Conservation (phyloP, 169 alveolate species). For the Plasmodium malariae region DNA sequence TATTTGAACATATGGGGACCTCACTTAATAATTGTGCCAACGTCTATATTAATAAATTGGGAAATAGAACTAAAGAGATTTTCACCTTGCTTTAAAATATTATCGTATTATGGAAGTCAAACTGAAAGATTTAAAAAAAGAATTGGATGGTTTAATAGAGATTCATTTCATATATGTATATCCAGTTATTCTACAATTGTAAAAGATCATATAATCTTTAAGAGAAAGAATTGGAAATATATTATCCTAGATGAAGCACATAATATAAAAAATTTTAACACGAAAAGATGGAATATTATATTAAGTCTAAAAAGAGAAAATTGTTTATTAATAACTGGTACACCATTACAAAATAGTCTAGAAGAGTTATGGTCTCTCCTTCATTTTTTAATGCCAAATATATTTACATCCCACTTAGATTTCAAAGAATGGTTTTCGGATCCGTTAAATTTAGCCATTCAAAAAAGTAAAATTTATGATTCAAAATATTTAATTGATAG, state of each 20-base stretch:
- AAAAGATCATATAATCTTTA: slow-evolving; percentile 95
- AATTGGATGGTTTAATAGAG: slow-evolving; percentile 95
- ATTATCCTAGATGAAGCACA: slow-evolving; percentile 99
- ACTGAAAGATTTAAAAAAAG: slow-evolving; percentile 88
- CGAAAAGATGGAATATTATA: slow-evolving; percentile 98
- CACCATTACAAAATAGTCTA: slow-evolving; percentile 99
- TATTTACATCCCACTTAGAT: slow-evolving; percentile 95
- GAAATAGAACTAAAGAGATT: slow-evolving; percentile 98
- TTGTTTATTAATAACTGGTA: slow-evolving; percentile 98
- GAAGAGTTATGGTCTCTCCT: slow-evolving; percentile 99
- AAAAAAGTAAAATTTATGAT: slow-evolving; percentile 81
- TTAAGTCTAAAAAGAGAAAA: slow-evolving; percentile 96
- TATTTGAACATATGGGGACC: slow-evolving; percentile 98
- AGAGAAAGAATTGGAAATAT: slow-evolving; percentile 97
- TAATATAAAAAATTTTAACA: slow-evolving; percentile 97
- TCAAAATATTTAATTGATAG: slow-evolving; percentile 86
- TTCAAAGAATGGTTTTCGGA: slow-evolving; percentile 97
- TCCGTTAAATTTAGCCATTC: slow-evolving; percentile 95
- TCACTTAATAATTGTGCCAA: slow-evolving; percentile 99
- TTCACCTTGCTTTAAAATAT: slow-evolving; percentile 97
- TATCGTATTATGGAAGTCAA: slow-evolving; percentile 96
- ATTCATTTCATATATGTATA: slow-evolving; percentile 97
- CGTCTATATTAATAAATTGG: slow-evolving; percentile 98
- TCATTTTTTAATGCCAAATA: slow-evolving; percentile 98
- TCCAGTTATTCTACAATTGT: slow-evolving; percentile 96